Percentiles rank a stretch among this genome's conserved stretches.
Evolutionary conservation across 129 eudicot species (phyloP).

Genomic region (Logfia minima): DNA sequence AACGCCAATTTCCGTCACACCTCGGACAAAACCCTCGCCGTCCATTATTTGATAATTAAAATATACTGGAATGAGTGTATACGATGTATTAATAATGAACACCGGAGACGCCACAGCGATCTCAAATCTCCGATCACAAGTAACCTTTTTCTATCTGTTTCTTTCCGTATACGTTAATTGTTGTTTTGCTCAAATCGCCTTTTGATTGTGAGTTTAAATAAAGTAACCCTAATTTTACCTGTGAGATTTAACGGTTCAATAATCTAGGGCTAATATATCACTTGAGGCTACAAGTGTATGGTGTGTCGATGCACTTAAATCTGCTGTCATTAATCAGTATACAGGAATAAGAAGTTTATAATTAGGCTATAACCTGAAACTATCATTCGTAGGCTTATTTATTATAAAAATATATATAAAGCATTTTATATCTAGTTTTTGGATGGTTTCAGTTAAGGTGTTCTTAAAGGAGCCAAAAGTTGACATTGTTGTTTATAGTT

Average conservation of each 20-base stretch:
- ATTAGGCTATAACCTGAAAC: no score
- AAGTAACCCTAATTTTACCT: no score
- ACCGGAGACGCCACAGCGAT: neutral
- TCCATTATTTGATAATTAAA: neutral
- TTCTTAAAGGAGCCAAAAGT: constrained; percentile 1
- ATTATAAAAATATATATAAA: no score
- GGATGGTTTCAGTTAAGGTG: neutral
- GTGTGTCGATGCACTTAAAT: neutral
- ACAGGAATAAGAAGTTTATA: no score
- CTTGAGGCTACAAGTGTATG: neutral
- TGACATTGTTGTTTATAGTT: neutral
- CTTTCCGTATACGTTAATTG: neutral
- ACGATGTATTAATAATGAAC: neutral
- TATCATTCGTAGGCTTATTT: no score
- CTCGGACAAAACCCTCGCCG: no score
- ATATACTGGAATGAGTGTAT: no score
- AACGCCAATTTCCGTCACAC: no score
- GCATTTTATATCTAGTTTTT: no score
- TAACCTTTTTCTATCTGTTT: neutral
- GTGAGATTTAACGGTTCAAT: neutral
- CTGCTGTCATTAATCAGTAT: neutral
- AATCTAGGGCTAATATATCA: neutral
- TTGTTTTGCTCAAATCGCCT: no score
- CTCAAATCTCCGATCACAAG: constrained; percentile 19
- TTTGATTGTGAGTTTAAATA: no score